Evolutionary conservation across 1,284 basidiomycete species (phyloP).

Genomic region (Puccinia novopanici): DNA sequence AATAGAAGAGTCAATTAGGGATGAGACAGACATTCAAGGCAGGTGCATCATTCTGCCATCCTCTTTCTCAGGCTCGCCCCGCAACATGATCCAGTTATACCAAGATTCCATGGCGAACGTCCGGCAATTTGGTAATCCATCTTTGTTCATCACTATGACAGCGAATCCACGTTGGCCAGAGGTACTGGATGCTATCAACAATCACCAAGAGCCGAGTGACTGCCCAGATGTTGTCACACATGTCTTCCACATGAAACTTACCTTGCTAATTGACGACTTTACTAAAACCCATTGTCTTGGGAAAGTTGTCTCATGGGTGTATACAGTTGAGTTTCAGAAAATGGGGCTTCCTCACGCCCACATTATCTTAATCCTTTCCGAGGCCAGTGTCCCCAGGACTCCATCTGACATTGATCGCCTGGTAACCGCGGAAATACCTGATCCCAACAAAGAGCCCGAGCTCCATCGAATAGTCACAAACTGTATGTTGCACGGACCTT

Average conservation of each 20-base stretch:
- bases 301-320: constrained; percentile 59
- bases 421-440: constrained; percentile 62
- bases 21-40: too few relatives aligned
- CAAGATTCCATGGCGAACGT: too few relatives aligned
- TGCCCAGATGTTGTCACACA: constrained; percentile 62
- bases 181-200: too few relatives aligned
- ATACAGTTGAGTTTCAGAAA: constrained; percentile 65
- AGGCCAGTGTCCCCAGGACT: constrained; percentile 37
- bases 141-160: too few relatives aligned
- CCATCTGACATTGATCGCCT: constrained; percentile 60
- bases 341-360: constrained; percentile 64
- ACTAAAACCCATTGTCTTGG: constrained; percentile 59
- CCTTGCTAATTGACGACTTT: constrained; percentile 54
- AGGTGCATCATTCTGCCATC: too few relatives aligned
- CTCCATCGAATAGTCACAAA: constrained; percentile 59
- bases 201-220: too few relatives aligned
- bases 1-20: too few relatives aligned
- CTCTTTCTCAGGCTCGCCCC: too few relatives aligned
- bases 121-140: too few relatives aligned
- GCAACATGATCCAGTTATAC: too few relatives aligned
- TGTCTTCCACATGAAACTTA: constrained; percentile 63
- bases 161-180: too few relatives aligned
- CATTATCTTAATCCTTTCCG: constrained; percentile 50
- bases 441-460: constrained; percentile 59
- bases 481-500: constrained; percentile 64